Evolutionary conservation across 768 basidiomycete genomes (phyloP).

Genomic region (Mycena venus): DNA sequence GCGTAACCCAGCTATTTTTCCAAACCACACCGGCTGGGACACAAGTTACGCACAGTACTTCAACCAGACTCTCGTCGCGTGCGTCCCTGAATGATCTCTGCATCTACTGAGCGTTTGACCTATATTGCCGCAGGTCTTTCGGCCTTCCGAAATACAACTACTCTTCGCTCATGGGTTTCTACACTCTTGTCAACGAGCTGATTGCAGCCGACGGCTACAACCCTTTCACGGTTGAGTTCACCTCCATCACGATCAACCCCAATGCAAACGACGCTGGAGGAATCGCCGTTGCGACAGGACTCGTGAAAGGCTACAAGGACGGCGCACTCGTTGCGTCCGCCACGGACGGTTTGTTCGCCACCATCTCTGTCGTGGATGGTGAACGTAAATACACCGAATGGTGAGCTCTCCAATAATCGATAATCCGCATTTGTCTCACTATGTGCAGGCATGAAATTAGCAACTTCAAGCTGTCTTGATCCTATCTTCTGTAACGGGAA

Average conservation of each 20-base stretch:
- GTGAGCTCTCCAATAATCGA: neutral
- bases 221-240: neutral
- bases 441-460: neutral
- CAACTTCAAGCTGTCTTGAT: neutral
- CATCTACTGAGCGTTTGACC: neutral
- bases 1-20: neutral
- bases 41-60: slow-evolving; percentile 5
- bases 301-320: neutral
- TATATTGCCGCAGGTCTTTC: neutral
- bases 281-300: neutral
- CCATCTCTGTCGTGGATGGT: neutral
- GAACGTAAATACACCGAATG: slow-evolving; percentile 7
- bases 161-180: neutral
- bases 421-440: too few relatives aligned
- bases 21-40: slow-evolving; percentile 10
- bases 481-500: too few relatives aligned
- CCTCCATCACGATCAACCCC: neutral
- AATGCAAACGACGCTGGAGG: neutral
- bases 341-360: neutral
- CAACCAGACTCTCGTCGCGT: slow-evolving; percentile 5
- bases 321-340: neutral
- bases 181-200: neutral
- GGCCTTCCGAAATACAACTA: neutral
- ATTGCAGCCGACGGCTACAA: neutral
- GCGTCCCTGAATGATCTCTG: neutral